These are phyloP conservation scores for Angophora floribunda DNA, from an alignment of 345 rosid species.

Conservation along the genomic window DNA sequence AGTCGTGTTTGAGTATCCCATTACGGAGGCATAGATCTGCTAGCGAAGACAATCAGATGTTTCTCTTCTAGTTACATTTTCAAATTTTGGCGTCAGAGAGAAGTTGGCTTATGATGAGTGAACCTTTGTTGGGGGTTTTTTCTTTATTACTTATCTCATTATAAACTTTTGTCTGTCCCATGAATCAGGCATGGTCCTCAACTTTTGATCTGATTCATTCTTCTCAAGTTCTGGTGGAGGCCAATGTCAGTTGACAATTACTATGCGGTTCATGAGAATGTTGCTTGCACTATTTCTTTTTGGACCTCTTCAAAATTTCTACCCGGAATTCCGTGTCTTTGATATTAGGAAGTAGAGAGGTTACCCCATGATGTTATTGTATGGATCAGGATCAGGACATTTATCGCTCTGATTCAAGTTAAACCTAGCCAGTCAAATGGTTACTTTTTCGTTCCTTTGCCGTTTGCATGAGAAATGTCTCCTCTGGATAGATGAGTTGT, in stretches of 20 bases:
- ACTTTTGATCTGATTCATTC: neutral
- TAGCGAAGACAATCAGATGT: neutral
- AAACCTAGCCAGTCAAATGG: neutral
- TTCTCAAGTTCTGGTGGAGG: neutral
- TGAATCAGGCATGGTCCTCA: neutral
- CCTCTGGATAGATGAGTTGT: neutral
- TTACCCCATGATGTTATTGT: neutral
- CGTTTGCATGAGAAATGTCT: neutral
- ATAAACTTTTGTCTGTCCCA: neutral
- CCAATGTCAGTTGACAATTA: neutral
- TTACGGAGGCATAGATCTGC: conserved; percentile 37
- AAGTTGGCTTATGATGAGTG: neutral
- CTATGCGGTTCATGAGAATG: neutral
- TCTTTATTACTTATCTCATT: neutral
- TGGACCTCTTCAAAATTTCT: neutral
- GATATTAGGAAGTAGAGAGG: neutral
- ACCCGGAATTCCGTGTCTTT: neutral
- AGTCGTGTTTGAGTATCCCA: conserved; percentile 65
- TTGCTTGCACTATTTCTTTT: neutral
- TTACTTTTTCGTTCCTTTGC: neutral
- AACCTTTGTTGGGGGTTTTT: neutral
- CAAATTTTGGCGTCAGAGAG: neutral
- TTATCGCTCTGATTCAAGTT: neutral
- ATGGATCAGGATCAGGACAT: neutral
- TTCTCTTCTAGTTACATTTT: neutral